Percentiles rank a stretch among this genome's conserved stretches.
phyloP scores from a whole-genome alignment of 208 protist genomes.

The Crithidia expoeki region DNA sequence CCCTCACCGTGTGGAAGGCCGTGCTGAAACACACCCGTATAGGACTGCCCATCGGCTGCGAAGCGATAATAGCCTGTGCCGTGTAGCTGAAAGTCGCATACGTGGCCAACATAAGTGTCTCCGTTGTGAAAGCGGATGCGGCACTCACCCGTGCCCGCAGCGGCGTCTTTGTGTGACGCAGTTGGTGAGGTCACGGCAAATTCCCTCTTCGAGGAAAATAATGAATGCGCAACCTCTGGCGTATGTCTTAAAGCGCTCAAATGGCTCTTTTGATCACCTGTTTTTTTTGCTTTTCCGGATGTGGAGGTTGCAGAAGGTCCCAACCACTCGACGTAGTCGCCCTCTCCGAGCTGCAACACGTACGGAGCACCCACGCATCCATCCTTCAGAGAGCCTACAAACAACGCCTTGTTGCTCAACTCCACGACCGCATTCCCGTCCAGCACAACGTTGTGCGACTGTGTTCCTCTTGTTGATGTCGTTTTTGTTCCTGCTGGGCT shows the following conservation, averaged over 20 bases:
- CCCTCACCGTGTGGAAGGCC: conserved; percentile 64
- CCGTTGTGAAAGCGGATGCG: conserved; percentile 64
- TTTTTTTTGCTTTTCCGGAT: neutral
- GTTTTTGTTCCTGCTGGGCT: too few species aligned
- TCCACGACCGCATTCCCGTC: conserved; percentile 51
- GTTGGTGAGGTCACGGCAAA: neutral
- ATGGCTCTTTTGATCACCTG: neutral
- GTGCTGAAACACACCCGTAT: conserved; percentile 47
- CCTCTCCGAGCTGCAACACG: conserved; percentile 43
- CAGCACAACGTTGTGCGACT: conserved; percentile 6
- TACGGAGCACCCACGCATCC: conserved; percentile 26
- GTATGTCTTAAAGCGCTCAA: neutral
- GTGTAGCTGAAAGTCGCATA: conserved; percentile 53
- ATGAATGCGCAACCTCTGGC: neutral
- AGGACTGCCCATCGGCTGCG: conserved; percentile 47
- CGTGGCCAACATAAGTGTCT: conserved; percentile 65
- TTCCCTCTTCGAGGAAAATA: neutral
- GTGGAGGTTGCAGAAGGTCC: neutral
- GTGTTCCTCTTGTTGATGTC: neutral
- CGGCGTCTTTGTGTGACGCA: neutral
- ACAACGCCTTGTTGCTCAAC: conserved; percentile 49
- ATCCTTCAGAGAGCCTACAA: conserved; percentile 40
- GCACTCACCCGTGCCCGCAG: conserved; percentile 43
- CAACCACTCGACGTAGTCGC: conserved; percentile 69
- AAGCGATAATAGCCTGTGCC: conserved; percentile 68